These are phyloP conservation scores for Acer yangbiense DNA, from an alignment of 345 rosid species.

Conservation along the genomic window DNA sequence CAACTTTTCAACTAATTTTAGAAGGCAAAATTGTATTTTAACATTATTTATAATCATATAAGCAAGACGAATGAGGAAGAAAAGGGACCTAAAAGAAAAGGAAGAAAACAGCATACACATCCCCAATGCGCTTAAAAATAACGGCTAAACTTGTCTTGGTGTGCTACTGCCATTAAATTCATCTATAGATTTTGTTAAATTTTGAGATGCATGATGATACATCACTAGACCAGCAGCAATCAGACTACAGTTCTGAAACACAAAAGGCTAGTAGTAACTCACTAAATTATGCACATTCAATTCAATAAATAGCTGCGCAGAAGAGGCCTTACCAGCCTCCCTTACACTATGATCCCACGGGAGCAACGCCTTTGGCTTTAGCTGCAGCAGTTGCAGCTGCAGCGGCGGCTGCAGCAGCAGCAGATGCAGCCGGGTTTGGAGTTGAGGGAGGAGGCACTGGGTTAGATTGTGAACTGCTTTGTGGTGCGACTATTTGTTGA, in stretches of 20 bases:
- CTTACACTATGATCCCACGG: constrained; percentile 70
- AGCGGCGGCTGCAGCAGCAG: constrained; percentile 62
- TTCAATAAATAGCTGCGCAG: constrained; percentile 20
- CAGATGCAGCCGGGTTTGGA: constrained; percentile 71
- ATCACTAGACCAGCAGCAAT: constrained; percentile 26
- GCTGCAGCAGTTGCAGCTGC: constrained; percentile 69
- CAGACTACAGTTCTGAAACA: constrained; percentile 25
- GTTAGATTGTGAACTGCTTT: constrained; percentile 51
- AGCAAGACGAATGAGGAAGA: not conserved
- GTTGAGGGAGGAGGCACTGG: constrained; percentile 81
- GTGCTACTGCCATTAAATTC: constrained; percentile 14
- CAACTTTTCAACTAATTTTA: not conserved
- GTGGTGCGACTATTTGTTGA: constrained; percentile 50
- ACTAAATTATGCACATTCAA: constrained; percentile 36
- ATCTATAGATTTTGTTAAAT: constrained; percentile 21
- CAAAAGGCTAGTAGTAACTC: constrained; percentile 8
- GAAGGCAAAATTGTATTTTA: constrained; percentile 1
- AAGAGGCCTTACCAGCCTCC: constrained; percentile 15
- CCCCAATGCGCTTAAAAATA: constrained; percentile 12
- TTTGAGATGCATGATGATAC: constrained; percentile 20
- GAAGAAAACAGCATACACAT: not conserved
- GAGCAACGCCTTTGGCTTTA: constrained; percentile 76
- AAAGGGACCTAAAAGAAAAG: no score
- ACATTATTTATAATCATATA: constrained; percentile 8
- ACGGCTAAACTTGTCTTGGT: constrained; percentile 18